Percentiles rank a stretch among this genome's conserved stretches.
Evolutionary conservation across 1,139 yeast species (phyloP).

Genomic region (Suhomyces choctaworum): DNA sequence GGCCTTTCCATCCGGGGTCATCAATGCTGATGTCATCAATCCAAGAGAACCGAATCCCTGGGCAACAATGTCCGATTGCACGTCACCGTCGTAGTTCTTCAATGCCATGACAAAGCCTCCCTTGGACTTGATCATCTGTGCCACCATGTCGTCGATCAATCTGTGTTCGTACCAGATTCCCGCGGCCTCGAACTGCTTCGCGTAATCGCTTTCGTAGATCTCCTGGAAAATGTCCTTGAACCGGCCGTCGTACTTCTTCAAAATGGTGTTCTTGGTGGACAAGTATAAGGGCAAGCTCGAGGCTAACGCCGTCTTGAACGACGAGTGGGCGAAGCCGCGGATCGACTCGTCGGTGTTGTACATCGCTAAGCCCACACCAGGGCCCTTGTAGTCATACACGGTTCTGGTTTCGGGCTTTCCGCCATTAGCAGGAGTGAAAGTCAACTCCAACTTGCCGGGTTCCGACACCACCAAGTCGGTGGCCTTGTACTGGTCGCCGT

Average conservation of each 20-base stretch:
- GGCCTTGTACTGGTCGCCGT: conserved; percentile 95
- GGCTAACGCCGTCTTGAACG: conserved; percentile 82
- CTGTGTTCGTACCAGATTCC: conserved; percentile 97
- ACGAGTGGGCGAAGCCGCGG: conserved; percentile 85
- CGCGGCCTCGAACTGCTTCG: conserved; percentile 64
- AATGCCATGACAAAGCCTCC: conserved; percentile 95
- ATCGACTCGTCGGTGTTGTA: conserved; percentile 93
- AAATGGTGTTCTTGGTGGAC: conserved; percentile 91
- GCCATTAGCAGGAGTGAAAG: conserved; percentile 76
- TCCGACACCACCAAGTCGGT: conserved; percentile 78
- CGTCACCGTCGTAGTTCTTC: conserved; percentile 98
- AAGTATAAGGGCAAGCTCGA: conserved; percentile 77
- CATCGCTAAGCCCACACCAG: conserved; percentile 92
- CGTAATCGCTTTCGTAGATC: conserved; percentile 70
- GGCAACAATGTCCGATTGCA: conserved; percentile 94
- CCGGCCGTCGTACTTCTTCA: conserved; percentile 90
- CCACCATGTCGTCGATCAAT: conserved; percentile 96
- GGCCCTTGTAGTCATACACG: conserved; percentile 70
- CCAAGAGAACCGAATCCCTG: conserved; percentile 98
- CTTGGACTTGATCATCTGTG: conserved; percentile 93
- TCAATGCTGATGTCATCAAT: conserved; percentile 90
- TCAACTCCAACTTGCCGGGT: conserved; percentile 77
- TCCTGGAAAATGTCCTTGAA: conserved; percentile 91
- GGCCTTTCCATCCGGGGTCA: conserved; percentile 94
- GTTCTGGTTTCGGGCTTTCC: conserved; percentile 52